Percentiles rank a stretch among this genome's conserved stretches.
These are phyloP conservation scores for Backusella tarrabulga DNA, from an alignment of 192 early-diverging fungal species.

Conservation along the genomic window DNA sequence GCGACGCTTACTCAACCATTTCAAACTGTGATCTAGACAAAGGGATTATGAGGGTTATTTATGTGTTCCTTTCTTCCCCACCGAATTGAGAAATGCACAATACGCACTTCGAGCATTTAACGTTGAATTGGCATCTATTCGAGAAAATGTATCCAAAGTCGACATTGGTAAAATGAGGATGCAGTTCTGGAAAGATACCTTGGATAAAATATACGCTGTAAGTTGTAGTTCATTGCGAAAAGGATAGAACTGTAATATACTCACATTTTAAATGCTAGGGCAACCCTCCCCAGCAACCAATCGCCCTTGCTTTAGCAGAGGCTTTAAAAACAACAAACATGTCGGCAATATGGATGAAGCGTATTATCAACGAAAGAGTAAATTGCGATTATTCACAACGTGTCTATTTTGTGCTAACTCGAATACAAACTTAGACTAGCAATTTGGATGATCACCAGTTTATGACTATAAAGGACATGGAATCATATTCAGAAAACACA, in stretches of 20 bases:
- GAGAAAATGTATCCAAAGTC: slow-evolving; percentile 67
- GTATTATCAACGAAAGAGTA: slow-evolving; percentile 71
- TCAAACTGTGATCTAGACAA: slow-evolving; percentile 30
- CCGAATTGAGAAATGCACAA: slow-evolving; percentile 58
- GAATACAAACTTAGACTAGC: slow-evolving; percentile 43
- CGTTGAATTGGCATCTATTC: slow-evolving; percentile 78
- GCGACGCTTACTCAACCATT: neutral
- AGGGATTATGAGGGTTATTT: slow-evolving; percentile 82
- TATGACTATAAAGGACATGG: slow-evolving; percentile 71
- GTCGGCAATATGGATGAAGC: slow-evolving; percentile 78
- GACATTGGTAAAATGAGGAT: slow-evolving; percentile 77
- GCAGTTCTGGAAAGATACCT: slow-evolving; percentile 84
- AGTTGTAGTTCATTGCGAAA: neutral
- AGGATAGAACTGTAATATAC: neutral
- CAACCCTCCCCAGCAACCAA: slow-evolving; percentile 73
- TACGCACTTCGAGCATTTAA: slow-evolving; percentile 89
- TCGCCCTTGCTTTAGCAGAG: slow-evolving; percentile 65
- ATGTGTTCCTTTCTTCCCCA: slow-evolving; percentile 74
- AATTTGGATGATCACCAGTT: slow-evolving; percentile 65
- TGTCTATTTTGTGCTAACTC: neutral
- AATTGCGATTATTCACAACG: neutral
- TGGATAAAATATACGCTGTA: slow-evolving; percentile 68
- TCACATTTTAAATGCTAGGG: slow-evolving; percentile 34
- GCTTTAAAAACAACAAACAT: slow-evolving; percentile 53
- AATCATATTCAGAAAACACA: slow-evolving; percentile 88